These are phyloP conservation scores for Hippophae tibetana DNA, from an alignment of 306 rosid species.

Conservation along the genomic window DNA sequence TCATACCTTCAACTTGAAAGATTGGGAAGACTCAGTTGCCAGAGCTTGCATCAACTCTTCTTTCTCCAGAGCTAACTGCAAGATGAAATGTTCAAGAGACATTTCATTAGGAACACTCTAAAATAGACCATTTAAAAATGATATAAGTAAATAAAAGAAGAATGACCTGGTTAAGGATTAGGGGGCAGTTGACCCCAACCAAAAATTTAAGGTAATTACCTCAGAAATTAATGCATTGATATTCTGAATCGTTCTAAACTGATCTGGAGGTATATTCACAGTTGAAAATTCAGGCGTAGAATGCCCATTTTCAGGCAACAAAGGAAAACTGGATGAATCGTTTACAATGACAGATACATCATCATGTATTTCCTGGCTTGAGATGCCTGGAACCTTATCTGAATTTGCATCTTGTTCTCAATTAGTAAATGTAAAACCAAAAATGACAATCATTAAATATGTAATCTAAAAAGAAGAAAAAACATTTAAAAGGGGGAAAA, in stretches of 20 bases:
- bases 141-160: background rate
- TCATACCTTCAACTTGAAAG: conserved; percentile 72
- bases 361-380: conserved; percentile 24
- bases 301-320: conserved; percentile 29
- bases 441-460: background rate
- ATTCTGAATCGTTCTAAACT: conserved; percentile 64
- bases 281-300: conserved; percentile 42
- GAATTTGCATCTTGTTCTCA: conserved; percentile 34
- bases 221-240: conserved; percentile 70
- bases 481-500: too few species aligned
- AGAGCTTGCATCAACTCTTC: conserved; percentile 71
- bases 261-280: conserved; percentile 65
- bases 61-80: conserved; percentile 85
- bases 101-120: conserved; percentile 6
- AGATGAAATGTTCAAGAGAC: conserved; percentile 15
- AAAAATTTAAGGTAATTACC: conserved; percentile 33
- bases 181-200: background rate
- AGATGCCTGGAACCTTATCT: conserved; percentile 30
- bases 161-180: background rate
- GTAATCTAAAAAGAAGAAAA: too few species aligned
- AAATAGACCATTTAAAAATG: background rate
- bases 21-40: conserved; percentile 65
- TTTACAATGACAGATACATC: conserved; percentile 28
- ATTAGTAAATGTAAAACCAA: conserved; percentile 14
- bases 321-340: conserved; percentile 28